Base-by-base conservation (phyloP, 1,284 basidiomycete species). In the Fomitiporia mediterranea region DNA sequence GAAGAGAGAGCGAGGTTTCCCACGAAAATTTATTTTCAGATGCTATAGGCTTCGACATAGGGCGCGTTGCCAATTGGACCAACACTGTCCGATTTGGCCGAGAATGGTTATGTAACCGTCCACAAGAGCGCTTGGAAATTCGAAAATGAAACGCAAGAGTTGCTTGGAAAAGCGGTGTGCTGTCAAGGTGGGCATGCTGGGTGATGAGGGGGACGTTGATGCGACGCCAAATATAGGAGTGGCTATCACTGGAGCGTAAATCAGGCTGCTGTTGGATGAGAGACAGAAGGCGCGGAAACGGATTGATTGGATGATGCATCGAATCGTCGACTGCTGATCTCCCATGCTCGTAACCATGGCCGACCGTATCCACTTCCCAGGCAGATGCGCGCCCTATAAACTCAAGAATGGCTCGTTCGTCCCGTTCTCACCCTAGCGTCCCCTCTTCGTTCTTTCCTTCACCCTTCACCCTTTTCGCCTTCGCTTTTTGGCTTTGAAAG, bases 381-480 rank as follows among this genome's bases (percentile, higher is more conserved):
- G 25, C 27, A 9, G 17, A 23, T 17, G 21, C 21, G 28, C 42
- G 39, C 25, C 27, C 42, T 55, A 42, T 55, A 39, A 58, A 56
- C 54, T 49, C 51, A 21, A 49, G 51, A 54, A 35, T 30, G 27
- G 13, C 21, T 17, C 9, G 35, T 27, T 15, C 52, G 59, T 54
- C 57, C 59, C 56, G 56, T 70, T 67, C 64, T 62, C 64, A 63
- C 62, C 66, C 63, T 63, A 69, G 67, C 67, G 67, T 71, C 68
- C 64, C 49, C 34, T 25, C 30, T 50, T 55, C 53, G 44, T 58
- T 54, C 67, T 70, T 68, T 71, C 64, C 68, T 68, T 70, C 68
- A 67, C 60, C n/a, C 64, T 72, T 70, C 57, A 68, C 60, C 69
- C 53, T 67, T 71, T 72, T 66, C n/a, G n/a, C 61, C 66, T 67